These are phyloP conservation scores for Mucor irregularis DNA, from an alignment of 371 early-diverging fungal genomes.

Conservation along the genomic window DNA sequence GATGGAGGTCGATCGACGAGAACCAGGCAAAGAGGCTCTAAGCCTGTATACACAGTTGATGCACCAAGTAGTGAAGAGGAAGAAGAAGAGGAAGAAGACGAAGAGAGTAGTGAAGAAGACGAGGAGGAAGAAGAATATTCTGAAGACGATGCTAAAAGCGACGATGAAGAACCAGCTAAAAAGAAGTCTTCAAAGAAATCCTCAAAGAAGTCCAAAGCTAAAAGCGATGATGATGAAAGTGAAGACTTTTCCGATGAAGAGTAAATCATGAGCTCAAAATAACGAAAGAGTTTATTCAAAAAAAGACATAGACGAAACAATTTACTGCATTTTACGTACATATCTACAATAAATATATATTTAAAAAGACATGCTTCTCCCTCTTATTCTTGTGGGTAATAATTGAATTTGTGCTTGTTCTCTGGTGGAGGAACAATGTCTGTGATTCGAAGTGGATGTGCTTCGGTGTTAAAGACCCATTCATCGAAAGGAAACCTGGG, in stretches of 20 bases:
- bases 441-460: constrained; percentile 72
- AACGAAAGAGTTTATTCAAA: not conserved
- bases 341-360: not conserved
- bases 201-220: no score
- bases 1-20: constrained; percentile 12
- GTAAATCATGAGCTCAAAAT: not conserved
- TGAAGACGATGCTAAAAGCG: not conserved
- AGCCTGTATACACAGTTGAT: constrained; percentile 12
- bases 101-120: constrained; percentile 2
- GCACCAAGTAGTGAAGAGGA: constrained; percentile 25
- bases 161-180: not conserved
- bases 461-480: constrained; percentile 90
- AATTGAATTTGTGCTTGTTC: not conserved
- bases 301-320: no score
- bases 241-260: constrained; percentile 1
- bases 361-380: not conserved
- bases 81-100: constrained; percentile 18
- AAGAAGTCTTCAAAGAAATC: not conserved
- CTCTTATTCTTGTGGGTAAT: not conserved
- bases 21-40: constrained; percentile 8
- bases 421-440: constrained; percentile 21
- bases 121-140: not conserved
- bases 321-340: no score
- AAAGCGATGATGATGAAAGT: constrained; percentile 2
- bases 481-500: constrained; percentile 62